Evolutionary conservation across 2,329 filamentous ascomycete genomes (phyloP).

Genomic region (Talaromyces amestolkiae): DNA sequence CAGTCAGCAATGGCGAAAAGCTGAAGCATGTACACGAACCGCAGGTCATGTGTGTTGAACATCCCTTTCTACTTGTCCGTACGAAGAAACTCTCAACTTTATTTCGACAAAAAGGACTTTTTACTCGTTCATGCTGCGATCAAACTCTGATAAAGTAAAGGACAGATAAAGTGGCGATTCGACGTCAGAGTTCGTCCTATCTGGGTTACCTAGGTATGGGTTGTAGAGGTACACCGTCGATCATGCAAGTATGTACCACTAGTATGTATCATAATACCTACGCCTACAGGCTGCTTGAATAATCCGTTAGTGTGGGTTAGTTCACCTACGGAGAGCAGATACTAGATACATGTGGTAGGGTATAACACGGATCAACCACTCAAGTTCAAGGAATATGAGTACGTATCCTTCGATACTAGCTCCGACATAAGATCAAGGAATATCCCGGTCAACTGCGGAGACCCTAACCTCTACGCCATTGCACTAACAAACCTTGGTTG

Average conservation of each 20-base stretch:
- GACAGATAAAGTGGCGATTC: neutral
- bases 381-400: neutral
- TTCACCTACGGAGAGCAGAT: neutral
- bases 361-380: neutral
- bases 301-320: neutral
- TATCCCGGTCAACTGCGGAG: neutral
- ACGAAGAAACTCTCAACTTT: neutral
- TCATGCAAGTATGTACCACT: neutral
- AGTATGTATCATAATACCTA: neutral
- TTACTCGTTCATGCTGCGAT: neutral
- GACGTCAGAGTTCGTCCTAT: slow-evolving; percentile 2
- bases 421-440: neutral
- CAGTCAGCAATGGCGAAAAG: neutral
- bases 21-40: neutral
- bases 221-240: neutral
- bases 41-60: neutral
- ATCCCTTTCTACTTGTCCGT: neutral
- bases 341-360: neutral
- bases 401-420: neutral
- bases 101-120: neutral
- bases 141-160: neutral
- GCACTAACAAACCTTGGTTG: neutral
- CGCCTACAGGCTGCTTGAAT: neutral
- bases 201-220: neutral
- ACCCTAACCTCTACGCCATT: slow-evolving; percentile 2